Percentiles rank a stretch among this genome's conserved stretches.
These are phyloP conservation scores for Jamesozyma piceae DNA, from an alignment of 805 yeast genomes.

Conservation along the genomic window DNA sequence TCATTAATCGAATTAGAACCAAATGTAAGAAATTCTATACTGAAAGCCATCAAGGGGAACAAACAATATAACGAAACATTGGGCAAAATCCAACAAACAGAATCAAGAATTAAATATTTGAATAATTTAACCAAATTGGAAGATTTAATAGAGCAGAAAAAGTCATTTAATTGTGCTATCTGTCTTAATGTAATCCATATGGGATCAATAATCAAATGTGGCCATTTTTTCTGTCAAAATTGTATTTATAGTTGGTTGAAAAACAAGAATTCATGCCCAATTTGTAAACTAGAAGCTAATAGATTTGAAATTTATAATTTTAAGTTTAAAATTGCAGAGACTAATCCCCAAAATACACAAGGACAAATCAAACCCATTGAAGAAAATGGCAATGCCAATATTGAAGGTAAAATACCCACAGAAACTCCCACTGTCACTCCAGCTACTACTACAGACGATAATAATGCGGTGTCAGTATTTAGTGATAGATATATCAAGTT, in stretches of 20 bases:
- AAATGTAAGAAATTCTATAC: conserved; percentile 9
- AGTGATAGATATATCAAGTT: conserved; percentile 15
- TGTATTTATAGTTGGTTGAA: conserved; percentile 72
- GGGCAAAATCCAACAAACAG: conserved; percentile 23
- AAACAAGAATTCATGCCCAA: conserved; percentile 57
- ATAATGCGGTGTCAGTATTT: background rate
- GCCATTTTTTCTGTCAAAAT: conserved; percentile 80
- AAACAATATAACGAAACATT: conserved; percentile 16
- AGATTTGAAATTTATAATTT: conserved; percentile 56
- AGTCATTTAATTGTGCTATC: conserved; percentile 52
- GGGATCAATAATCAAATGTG: conserved; percentile 83
- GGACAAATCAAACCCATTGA: background rate
- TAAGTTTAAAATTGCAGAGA: conserved; percentile 34
- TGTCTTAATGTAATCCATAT: conserved; percentile 61
- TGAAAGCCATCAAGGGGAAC: conserved; percentile 18
- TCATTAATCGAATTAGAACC: conserved; percentile 32
- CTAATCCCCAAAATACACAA: background rate
- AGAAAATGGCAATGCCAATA: background rate
- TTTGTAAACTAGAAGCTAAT: conserved; percentile 55
- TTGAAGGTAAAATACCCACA: background rate
- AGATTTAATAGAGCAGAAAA: conserved; percentile 24
- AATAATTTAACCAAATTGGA: conserved; percentile 31
- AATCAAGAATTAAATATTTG: conserved; percentile 42
- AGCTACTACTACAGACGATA: background rate
- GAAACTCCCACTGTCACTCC: background rate